phyloP scores from a whole-genome alignment of 2,329 filamentous ascomycete species.

The Aspergillus sp. region DNA sequence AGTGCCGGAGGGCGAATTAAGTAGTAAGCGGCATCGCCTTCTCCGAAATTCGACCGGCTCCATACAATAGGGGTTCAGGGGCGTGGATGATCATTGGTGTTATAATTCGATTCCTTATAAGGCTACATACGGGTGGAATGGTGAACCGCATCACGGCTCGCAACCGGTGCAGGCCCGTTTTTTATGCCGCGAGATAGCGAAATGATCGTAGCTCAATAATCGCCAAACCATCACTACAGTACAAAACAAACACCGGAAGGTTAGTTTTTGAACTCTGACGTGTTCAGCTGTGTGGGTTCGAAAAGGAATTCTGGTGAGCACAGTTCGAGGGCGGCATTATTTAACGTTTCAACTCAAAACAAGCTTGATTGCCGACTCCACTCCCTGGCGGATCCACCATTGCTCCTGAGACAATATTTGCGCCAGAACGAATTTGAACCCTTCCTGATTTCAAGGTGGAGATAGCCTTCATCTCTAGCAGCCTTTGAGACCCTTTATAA shows the following conservation, averaged over 20 bases:
- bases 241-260: not conserved
- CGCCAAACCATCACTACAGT: no score
- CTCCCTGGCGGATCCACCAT: not conserved
- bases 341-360: slow-evolving; percentile 6
- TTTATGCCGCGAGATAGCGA: not conserved
- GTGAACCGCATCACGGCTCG: no score
- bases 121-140: not conserved
- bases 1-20: no score
- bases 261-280: not conserved
- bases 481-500: not conserved
- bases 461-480: not conserved
- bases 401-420: slow-evolving; percentile 5
- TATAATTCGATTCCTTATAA: not conserved
- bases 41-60: no score
- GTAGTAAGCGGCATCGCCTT: no score
- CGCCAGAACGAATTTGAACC: not conserved
- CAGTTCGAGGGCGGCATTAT: no score
- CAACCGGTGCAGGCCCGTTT: not conserved
- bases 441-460: not conserved
- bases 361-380: not conserved
- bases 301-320: not conserved
- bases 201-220: not conserved
- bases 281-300: not conserved
- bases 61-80: not conserved
- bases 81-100: not conserved